Evolutionary conservation across 345 rosid species (phyloP).

Genomic region (Eucalyptus caleyi): DNA sequence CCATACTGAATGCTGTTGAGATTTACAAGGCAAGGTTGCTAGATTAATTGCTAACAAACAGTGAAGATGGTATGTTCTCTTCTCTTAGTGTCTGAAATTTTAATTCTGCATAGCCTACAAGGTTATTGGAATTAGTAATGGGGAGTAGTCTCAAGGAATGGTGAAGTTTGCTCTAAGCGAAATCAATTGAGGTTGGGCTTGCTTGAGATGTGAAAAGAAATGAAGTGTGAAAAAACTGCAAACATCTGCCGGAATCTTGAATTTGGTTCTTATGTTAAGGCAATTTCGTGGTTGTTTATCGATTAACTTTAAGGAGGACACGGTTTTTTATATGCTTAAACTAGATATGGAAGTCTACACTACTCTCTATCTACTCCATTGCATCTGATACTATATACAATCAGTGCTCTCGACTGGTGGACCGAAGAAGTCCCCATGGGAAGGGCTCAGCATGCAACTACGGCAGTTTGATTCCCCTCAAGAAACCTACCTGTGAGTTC

Average conservation of each 20-base stretch:
- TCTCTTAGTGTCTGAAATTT: no score
- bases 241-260: no score
- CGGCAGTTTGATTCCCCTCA: not conserved
- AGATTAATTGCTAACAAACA: conserved; percentile 1
- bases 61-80: conserved; percentile 18
- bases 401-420: conserved; percentile 16
- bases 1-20: conserved; percentile 43
- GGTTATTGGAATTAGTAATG: not conserved
- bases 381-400: not conserved
- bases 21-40: conserved; percentile 9
- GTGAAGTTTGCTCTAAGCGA: not conserved
- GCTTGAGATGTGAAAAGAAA: no score
- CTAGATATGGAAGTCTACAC: not conserved
- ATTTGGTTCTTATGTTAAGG: no score
- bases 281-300: rapidly evolving
- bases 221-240: no score
- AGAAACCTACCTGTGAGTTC: not conserved
- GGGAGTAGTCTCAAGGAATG: not conserved
- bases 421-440: conserved; percentile 3
- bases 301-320: no score
- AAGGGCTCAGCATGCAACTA: conserved; percentile 11
- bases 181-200: no score
- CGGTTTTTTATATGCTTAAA: not conserved
- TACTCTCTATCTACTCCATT: not conserved
- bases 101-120: not conserved